Percentiles rank a stretch among this genome's conserved stretches.
Evolutionary conservation across 352 stramenopile genomes (phyloP).

Genomic region (Globisporangium cederbergense): DNA sequence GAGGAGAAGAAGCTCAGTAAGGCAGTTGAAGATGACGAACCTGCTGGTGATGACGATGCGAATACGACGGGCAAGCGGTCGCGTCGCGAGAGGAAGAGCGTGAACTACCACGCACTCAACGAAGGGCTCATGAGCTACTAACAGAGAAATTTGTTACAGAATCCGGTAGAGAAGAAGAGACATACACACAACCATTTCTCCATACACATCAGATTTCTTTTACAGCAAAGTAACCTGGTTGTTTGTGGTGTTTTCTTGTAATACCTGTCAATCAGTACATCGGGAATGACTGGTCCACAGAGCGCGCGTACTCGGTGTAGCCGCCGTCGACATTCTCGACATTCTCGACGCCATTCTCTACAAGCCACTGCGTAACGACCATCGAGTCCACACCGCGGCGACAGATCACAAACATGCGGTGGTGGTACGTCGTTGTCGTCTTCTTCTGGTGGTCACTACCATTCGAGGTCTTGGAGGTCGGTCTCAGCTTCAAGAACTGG

Average conservation of each 20-base stretch:
- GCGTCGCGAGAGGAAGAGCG: slow-evolving; percentile 25
- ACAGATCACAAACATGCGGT: slow-evolving; percentile 58
- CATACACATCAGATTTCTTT: neutral
- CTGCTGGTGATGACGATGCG: neutral
- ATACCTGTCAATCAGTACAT: slow-evolving; percentile 50
- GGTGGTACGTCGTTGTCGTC: neutral
- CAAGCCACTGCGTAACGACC: slow-evolving; percentile 51
- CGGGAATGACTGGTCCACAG: slow-evolving; percentile 53
- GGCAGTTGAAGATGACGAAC: neutral
- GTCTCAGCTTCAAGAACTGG: neutral
- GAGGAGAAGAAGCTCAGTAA: slow-evolving; percentile 4
- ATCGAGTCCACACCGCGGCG: slow-evolving; percentile 76
- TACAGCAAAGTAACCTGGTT: neutral
- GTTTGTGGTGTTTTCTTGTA: neutral
- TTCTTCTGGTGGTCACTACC: neutral
- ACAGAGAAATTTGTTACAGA: neutral
- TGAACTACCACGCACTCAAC: slow-evolving; percentile 66
- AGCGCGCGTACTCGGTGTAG: slow-evolving; percentile 57
- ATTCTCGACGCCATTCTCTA: slow-evolving; percentile 33
- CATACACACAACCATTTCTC: neutral
- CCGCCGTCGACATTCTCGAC: slow-evolving; percentile 69
- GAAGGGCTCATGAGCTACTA: slow-evolving; percentile 37
- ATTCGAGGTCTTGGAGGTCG: neutral
- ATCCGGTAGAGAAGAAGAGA: neutral
- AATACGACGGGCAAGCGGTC: slow-evolving; percentile 7